Conservation (phyloP, 495 filamentous ascomycete species). For the Peziza echinospora region DNA sequence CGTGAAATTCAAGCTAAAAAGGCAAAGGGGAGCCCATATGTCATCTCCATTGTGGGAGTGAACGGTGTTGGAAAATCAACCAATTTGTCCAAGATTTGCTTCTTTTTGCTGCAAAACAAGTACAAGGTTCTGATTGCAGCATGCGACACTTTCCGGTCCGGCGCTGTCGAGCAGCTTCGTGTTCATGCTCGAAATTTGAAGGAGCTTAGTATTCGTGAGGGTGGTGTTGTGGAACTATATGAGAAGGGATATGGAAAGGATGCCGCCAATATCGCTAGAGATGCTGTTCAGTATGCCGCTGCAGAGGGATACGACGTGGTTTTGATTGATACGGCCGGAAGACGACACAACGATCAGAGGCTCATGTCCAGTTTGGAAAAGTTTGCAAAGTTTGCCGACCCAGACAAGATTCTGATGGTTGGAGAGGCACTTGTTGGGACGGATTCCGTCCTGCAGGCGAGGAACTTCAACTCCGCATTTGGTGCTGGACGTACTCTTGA, state of each 20-base stretch:
- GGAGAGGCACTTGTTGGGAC: slow-evolving; percentile 90
- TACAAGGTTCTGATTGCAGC: slow-evolving; percentile 89
- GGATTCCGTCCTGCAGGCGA: slow-evolving; percentile 81
- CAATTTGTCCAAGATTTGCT: slow-evolving; percentile 88
- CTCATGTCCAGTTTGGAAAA: slow-evolving; percentile 92
- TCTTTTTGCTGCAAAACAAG: slow-evolving; percentile 90
- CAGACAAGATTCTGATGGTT: slow-evolving; percentile 98
- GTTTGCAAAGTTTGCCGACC: slow-evolving; percentile 83
- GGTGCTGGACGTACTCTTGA: slow-evolving; percentile 59
- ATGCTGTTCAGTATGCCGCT: slow-evolving; percentile 62
- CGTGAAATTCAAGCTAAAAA: slow-evolving; percentile 71
- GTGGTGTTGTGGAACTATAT: slow-evolving; percentile 68
- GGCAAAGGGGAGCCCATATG: slow-evolving; percentile 48
- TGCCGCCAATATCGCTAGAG: slow-evolving; percentile 82
- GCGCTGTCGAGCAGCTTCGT: slow-evolving; percentile 87
- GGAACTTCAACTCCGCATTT: slow-evolving; percentile 88
- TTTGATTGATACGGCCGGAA: slow-evolving; percentile 84
- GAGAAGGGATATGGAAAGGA: slow-evolving; percentile 97
- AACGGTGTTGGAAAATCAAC: slow-evolving; percentile 97
- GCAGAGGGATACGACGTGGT: slow-evolving; percentile 72
- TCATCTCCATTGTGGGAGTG: slow-evolving; percentile 92
- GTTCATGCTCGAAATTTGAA: slow-evolving; percentile 82
- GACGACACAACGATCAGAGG: slow-evolving; percentile 83
- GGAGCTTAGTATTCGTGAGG: slow-evolving; percentile 62
- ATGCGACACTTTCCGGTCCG: slow-evolving; percentile 92